A percentile compares a stretch with the other conserved stretches of the same genome.
Conservation (phyloP, 192 early-diverging fungal species). For the Coemansia sp. region DNA sequence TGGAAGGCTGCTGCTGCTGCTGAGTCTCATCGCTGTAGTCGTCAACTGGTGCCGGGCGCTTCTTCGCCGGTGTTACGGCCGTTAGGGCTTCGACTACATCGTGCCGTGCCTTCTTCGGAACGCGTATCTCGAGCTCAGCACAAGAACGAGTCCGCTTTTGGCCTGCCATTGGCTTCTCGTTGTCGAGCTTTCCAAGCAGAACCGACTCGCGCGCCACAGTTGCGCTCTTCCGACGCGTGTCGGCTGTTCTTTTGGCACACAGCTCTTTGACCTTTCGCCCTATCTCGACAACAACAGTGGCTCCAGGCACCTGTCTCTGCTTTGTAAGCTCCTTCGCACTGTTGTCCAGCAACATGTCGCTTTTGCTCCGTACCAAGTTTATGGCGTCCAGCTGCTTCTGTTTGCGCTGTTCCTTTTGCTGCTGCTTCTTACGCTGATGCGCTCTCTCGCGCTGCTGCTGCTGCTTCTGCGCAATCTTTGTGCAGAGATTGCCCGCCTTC, state of each 20-base stretch:
- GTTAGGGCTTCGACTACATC: slow-evolving; percentile 36
- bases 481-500: slow-evolving; percentile 8
- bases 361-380: not conserved
- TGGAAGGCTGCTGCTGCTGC: not conserved
- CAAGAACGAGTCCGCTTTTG: too few relatives aligned
- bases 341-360: not conserved
- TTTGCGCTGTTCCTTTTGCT: slow-evolving; percentile 6
- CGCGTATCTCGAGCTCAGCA: too few relatives aligned
- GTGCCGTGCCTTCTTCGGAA: too few relatives aligned
- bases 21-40: not conserved
- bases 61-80: not conserved
- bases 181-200: too few relatives aligned
- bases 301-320: too few relatives aligned
- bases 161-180: too few relatives aligned
- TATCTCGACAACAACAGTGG: not conserved
- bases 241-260: not conserved
- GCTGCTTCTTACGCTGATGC: not conserved
- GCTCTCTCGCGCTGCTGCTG: too few relatives aligned
- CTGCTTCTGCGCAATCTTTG: slow-evolving; percentile 8
- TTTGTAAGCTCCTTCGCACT: not conserved
- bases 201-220: not conserved
- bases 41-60: slow-evolving; percentile 10
- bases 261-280: not conserved
- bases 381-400: slow-evolving; percentile 10
- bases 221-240: not conserved